A percentile compares a stretch with the other conserved stretches of the same genome.
phyloP scores from a whole-genome alignment of 345 rosid genomes.

The Reutealis trisperma region DNA sequence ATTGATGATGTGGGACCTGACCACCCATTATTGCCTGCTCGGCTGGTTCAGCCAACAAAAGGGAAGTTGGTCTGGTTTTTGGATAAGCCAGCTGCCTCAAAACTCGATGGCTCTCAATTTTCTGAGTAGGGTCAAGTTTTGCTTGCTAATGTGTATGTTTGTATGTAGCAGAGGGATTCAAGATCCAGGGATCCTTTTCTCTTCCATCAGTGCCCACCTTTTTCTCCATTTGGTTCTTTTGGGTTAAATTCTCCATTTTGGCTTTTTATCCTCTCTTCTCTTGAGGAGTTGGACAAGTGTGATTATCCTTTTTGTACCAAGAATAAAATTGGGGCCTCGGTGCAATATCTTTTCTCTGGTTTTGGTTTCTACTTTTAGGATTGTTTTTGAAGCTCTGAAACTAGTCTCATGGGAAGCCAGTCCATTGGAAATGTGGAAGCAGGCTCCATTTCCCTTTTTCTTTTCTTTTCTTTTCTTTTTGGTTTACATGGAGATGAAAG shows the following conservation, averaged over 20 bases:
- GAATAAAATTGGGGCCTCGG: conserved; percentile 35
- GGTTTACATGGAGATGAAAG: neutral
- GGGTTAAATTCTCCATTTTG: conserved; percentile 37
- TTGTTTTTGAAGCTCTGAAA: conserved; percentile 5
- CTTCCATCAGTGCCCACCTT: conserved; percentile 8
- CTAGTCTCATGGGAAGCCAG: neutral
- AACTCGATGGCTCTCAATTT: conserved; percentile 46
- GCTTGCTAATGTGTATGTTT: conserved; percentile 27
- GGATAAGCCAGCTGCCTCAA: conserved; percentile 77
- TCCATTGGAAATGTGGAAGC: neutral
- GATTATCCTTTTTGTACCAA: conserved; percentile 34
- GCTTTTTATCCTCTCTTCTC: conserved; percentile 18
- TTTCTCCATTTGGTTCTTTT: conserved; percentile 1
- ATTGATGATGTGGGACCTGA: conserved; percentile 49
- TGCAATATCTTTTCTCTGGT: conserved; percentile 18
- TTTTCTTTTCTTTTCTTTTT: neutral
- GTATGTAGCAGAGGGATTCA: conserved; percentile 38
- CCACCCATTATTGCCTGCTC: conserved; percentile 54
- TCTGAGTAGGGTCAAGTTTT: conserved; percentile 38
- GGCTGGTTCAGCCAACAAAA: conserved; percentile 60
- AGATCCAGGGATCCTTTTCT: conserved; percentile 19
- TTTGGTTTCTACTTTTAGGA: conserved; percentile 1
- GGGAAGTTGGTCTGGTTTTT: conserved; percentile 84
- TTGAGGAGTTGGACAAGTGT: conserved; percentile 34
- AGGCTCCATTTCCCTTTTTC: neutral